These are phyloP conservation scores for Cercospora brassicicola DNA, from an alignment of 2,329 filamentous ascomycete species.

Conservation along the genomic window DNA sequence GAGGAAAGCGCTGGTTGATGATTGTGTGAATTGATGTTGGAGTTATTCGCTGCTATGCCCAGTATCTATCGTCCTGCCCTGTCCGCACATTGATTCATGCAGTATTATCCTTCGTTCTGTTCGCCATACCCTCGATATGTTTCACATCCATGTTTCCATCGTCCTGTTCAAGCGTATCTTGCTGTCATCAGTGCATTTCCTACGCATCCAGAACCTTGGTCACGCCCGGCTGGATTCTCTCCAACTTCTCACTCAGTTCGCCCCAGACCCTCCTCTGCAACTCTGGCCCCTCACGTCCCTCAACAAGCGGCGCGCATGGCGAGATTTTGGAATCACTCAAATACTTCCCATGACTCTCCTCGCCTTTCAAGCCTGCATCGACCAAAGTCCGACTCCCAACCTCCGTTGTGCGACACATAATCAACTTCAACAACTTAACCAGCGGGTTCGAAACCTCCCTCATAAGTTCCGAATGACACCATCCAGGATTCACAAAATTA, in stretches of 20 bases:
- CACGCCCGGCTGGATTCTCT: slow-evolving; percentile 41
- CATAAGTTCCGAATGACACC: slow-evolving; percentile 52
- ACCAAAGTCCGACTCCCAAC: slow-evolving; percentile 46
- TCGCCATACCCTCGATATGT: not conserved
- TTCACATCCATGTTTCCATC: not conserved
- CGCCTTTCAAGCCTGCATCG: slow-evolving; percentile 39
- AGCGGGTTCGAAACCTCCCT: slow-evolving; percentile 31
- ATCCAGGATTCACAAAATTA: slow-evolving; percentile 56
- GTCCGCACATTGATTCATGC: not conserved
- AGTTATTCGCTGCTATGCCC: not conserved
- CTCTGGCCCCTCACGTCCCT: slow-evolving; percentile 41
- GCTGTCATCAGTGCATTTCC: not conserved
- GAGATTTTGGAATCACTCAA: slow-evolving; percentile 38
- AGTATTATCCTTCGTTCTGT: not conserved
- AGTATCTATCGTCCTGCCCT: not conserved
- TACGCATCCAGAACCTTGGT: slow-evolving; percentile 25
- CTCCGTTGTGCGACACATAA: slow-evolving; percentile 42
- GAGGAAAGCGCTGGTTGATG: not conserved
- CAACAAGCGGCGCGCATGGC: slow-evolving; percentile 38
- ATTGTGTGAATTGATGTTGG: not conserved
- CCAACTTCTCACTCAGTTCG: slow-evolving; percentile 44
- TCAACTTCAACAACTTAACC: slow-evolving; percentile 23
- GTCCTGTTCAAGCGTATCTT: not conserved
- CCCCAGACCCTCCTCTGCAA: slow-evolving; percentile 43
- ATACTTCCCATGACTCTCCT: slow-evolving; percentile 46